Base-by-base conservation (phyloP, 2,329 filamentous ascomycete species). In the Penicillium sp. region DNA sequence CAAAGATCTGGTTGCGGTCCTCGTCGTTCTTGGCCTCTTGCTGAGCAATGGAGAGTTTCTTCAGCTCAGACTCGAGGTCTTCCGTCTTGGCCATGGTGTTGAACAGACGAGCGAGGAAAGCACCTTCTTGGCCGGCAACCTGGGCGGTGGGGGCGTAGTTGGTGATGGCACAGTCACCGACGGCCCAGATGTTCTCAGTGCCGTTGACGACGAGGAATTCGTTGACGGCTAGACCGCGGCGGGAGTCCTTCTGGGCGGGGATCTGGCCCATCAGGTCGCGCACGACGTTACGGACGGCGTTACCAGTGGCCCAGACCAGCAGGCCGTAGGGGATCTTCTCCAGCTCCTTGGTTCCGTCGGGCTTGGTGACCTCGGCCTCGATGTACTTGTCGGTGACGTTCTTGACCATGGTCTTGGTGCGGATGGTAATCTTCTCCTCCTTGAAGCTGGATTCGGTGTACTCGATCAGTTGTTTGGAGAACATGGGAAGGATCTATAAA, bases 361-460 rank as follows among this genome's bases (percentile, higher is more conserved):
- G 87, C 52, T 85, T 83, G 55, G 85, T 87, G 51, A 86, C 84
- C 74, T 96, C 90, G 63, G 93, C 94, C 79, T 97, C 91, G 68
- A 99, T 93, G 70, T 85, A 87, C 77, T 89, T 95, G 68, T 94
- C 88, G 30, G 91, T 96, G 59, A 99, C 94, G 61, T 89, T 92
- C 83, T 97, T 97, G 73, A 99, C 94, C 87, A 96, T 95, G 64
- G 94, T 97, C 85, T 97, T 97, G 67, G 94, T 96, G 76, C 90
- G 89, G 78, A 99, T 96, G 66, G 90, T 87, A 71, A 99, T 99
- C 71, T 91, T 92, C 78, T 99, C 94, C 80, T 99, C 94, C 79
- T 96, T 94, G 81, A 99, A 95, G 47, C 93, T 97, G 77, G 92
- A 93, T 79, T 99, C 94, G 66, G 94, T 99, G 82, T 99, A 99